Conservation (phyloP, 331 rosid genomes). For the Malus hybrid region DNA sequence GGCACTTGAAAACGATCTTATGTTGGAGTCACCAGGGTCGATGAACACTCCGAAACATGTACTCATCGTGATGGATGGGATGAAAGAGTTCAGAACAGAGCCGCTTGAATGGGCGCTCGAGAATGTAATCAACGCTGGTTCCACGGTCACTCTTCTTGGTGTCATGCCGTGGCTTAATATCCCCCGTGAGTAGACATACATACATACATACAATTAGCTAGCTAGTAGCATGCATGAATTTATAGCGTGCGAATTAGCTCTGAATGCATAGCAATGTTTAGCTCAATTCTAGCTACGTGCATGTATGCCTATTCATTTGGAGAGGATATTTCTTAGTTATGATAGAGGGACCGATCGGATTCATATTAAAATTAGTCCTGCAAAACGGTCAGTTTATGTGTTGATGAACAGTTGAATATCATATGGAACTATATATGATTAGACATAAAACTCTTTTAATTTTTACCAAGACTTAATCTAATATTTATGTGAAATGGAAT, state of each 20-base stretch:
- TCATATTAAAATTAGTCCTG: too few relatives aligned
- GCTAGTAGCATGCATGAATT: too few relatives aligned
- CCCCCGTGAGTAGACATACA: constrained; percentile 22
- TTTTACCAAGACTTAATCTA: too few relatives aligned
- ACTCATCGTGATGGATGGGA: constrained; percentile 51
- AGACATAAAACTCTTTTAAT: background rate
- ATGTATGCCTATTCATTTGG: too few relatives aligned
- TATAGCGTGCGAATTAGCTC: too few relatives aligned
- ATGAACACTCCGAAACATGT: constrained; percentile 12
- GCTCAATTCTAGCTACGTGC: background rate
- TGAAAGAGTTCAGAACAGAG: constrained; percentile 39
- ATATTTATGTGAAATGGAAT: background rate
- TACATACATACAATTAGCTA: background rate
- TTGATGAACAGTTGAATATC: background rate
- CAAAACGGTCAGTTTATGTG: background rate
- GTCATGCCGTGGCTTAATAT: constrained; percentile 59
- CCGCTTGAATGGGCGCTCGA: constrained; percentile 43
- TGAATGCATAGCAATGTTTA: background rate
- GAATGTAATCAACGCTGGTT: constrained; percentile 23
- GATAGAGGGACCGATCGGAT: too few relatives aligned
- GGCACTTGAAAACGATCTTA: constrained; percentile 11
- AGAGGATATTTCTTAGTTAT: too few relatives aligned
- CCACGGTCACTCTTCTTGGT: constrained; percentile 42
- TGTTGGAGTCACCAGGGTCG: constrained; percentile 4
- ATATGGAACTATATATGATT: background rate